These are phyloP conservation scores for Candida boidinii DNA, from an alignment of 805 yeast genomes.

Conservation along the genomic window DNA sequence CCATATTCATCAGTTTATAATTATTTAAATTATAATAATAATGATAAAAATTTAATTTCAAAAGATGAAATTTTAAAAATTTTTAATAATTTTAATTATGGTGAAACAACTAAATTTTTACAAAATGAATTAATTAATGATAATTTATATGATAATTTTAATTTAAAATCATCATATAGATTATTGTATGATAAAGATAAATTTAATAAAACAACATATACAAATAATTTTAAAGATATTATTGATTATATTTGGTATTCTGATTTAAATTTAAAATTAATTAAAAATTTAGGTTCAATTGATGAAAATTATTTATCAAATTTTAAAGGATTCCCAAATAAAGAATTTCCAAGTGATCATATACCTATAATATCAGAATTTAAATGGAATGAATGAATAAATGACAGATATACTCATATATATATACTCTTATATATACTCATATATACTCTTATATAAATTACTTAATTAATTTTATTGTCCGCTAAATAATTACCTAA, in stretches of 20 bases:
- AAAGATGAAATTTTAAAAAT: not conserved
- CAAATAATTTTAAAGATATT: conserved; percentile 39
- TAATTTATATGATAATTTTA: conserved; percentile 1
- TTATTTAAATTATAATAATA: conserved; percentile 21
- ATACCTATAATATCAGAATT: conserved; percentile 2
- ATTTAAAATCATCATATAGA: conserved; percentile 21
- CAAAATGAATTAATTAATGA: not conserved
- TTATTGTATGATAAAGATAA: conserved; percentile 12
- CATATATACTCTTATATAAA: no score
- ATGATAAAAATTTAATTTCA: no score
- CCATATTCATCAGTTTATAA: conserved; percentile 40
- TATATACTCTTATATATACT: no score
- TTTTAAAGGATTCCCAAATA: conserved; percentile 42
- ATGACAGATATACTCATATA: no score
- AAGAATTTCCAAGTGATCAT: conserved; percentile 46
- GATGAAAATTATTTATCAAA: conserved; percentile 23
- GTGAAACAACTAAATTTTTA: conserved; percentile 18
- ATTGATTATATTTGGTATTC: conserved; percentile 55
- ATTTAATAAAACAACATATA: conserved; percentile 33
- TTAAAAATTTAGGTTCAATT: conserved; percentile 45
- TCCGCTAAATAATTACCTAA: no score
- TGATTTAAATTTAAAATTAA: conserved; percentile 26
- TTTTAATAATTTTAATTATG: no score
- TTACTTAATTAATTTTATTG: no score
- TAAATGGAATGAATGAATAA: no score